Conservation (phyloP, 2,329 filamentous ascomycete species). For the Pseudohalonectria lignicola region DNA sequence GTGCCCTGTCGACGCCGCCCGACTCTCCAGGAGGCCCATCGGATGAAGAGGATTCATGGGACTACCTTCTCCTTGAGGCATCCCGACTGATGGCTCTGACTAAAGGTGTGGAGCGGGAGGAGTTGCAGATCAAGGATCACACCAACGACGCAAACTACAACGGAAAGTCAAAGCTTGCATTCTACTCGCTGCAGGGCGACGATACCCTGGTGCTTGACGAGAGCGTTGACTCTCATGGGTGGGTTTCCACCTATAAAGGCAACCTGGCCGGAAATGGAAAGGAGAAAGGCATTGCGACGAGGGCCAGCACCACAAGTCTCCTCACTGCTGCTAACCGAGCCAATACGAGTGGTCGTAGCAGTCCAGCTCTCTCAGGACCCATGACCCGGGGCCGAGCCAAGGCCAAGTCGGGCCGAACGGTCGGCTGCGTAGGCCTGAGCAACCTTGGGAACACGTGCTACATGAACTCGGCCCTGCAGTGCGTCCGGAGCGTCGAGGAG, state of each 20-base stretch:
- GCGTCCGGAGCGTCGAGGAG: slow-evolving; percentile 86
- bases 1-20: slow-evolving; percentile 14
- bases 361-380: slow-evolving; percentile 47
- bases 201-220: slow-evolving; percentile 80
- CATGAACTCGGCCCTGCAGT: slow-evolving; percentile 97
- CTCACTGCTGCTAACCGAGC: slow-evolving; percentile 22
- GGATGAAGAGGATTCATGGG: slow-evolving; percentile 20
- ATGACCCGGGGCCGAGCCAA: slow-evolving; percentile 63
- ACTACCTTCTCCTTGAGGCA: slow-evolving; percentile 47
- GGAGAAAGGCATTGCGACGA: slow-evolving; percentile 22
- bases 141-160: slow-evolving; percentile 70
- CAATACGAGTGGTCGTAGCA: slow-evolving; percentile 55
- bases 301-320: slow-evolving; percentile 19
- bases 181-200: slow-evolving; percentile 58
- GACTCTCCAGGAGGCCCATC: slow-evolving; percentile 10
- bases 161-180: slow-evolving; percentile 53
- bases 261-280: slow-evolving; percentile 18
- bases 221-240: slow-evolving; percentile 47
- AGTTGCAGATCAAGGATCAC: slow-evolving; percentile 54
- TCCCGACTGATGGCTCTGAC: slow-evolving; percentile 52
- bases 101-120: slow-evolving; percentile 52
- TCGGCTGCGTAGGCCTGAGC: slow-evolving; percentile 71
- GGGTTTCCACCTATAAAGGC: slow-evolving; percentile 38
- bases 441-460: slow-evolving; percentile 98
- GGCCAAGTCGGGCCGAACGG: slow-evolving; percentile 56